Conservation (phyloP, 129 eudicot genomes). For the Tagetes erecta region DNA sequence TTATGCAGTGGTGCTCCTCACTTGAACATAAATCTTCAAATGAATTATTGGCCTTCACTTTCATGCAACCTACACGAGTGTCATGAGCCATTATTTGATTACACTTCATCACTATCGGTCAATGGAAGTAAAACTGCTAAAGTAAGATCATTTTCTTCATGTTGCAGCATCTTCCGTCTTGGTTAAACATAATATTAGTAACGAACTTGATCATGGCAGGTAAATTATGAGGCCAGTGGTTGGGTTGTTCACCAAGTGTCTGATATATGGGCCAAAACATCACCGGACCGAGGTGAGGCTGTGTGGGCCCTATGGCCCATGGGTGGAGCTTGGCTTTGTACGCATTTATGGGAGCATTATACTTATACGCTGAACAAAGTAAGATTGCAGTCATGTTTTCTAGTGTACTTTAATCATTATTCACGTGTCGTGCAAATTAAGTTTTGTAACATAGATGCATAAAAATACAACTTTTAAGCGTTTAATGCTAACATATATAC, state of each 20-base stretch:
- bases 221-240: slow-evolving; percentile 80
- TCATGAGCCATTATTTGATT: slow-evolving; percentile 82
- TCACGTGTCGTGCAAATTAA: neutral
- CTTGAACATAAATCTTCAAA: slow-evolving; percentile 87
- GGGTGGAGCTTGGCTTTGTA: slow-evolving; percentile 99
- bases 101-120: slow-evolving; percentile 60
- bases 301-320: slow-evolving; percentile 95
- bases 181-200: neutral
- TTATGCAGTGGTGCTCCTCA: slow-evolving; percentile 81
- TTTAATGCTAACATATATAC: slow-evolving; percentile 9
- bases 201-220: slow-evolving; percentile 36
- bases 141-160: slow-evolving; percentile 41
- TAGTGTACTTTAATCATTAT: neutral
- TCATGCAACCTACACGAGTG: slow-evolving; percentile 85
- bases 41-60: slow-evolving; percentile 97
- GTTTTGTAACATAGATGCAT: neutral
- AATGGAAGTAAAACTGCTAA: slow-evolving; percentile 81
- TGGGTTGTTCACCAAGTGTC: slow-evolving; percentile 93
- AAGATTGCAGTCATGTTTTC: slow-evolving; percentile 23
- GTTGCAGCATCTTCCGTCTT: slow-evolving; percentile 11
- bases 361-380: slow-evolving; percentile 80
- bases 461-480: neutral
- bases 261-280: slow-evolving; percentile 94
- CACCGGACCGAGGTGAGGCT: slow-evolving; percentile 78
- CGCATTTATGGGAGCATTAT: slow-evolving; percentile 97